phyloP scores from a whole-genome alignment of 371 early-diverging fungal species.

The Globomyces sp. region DNA sequence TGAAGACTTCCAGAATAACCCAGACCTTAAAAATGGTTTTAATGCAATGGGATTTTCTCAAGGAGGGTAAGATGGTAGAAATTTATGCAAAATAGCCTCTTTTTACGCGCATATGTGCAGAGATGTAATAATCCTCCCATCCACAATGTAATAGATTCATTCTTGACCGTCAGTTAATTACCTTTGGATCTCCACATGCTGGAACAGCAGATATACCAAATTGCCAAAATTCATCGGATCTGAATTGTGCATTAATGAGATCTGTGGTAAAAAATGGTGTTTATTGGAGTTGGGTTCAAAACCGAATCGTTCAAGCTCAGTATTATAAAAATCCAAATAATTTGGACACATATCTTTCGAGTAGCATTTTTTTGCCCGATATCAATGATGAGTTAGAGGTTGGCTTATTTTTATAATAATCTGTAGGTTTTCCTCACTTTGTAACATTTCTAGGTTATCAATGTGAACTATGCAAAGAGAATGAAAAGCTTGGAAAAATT shows the following conservation, averaged over 20 bases:
- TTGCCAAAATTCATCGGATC: conserved; percentile 47
- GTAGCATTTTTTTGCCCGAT: conserved; percentile 79
- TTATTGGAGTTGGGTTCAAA: conserved; percentile 77
- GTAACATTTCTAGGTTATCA: neutral
- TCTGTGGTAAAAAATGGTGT: conserved; percentile 65
- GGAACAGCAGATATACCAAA: conserved; percentile 74
- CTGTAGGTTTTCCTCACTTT: too few relatives aligned
- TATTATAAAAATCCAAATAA: conserved; percentile 64
- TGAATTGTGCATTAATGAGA: conserved; percentile 65
- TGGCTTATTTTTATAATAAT: too few relatives aligned
- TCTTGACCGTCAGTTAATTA: conserved; percentile 55
- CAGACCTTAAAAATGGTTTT: conserved; percentile 67
- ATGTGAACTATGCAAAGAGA: neutral
- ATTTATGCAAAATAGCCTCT: conserved; percentile 28
- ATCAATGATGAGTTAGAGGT: conserved; percentile 74
- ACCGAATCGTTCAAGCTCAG: conserved; percentile 86
- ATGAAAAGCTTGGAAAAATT: conserved; percentile 63
- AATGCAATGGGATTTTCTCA: conserved; percentile 96
- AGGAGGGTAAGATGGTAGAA: conserved; percentile 45
- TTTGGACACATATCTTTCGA: conserved; percentile 59
- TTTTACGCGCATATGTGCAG: conserved; percentile 73
- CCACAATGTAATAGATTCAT: conserved; percentile 46
- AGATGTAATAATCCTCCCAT: conserved; percentile 68
- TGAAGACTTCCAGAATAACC: conserved; percentile 24
- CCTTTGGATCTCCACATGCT: conserved; percentile 83